Conservation (phyloP, 345 rosid genomes). For the Citrus unshiu region DNA sequence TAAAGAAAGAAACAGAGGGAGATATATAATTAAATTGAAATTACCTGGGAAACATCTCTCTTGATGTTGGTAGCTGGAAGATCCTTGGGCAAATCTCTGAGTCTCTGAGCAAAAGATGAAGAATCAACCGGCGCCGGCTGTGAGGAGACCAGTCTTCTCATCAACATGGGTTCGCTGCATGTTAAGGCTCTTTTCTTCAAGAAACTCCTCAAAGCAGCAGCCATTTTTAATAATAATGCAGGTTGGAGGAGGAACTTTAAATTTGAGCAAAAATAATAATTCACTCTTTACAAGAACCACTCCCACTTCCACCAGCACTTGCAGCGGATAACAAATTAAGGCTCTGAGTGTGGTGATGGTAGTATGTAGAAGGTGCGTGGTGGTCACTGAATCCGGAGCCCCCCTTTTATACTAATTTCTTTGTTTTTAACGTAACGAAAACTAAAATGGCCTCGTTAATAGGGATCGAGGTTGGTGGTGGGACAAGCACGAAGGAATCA, state of each 20-base stretch:
- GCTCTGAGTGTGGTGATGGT: too few relatives aligned
- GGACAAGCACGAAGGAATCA: not conserved
- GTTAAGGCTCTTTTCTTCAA: constrained; percentile 36
- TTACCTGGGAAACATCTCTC: constrained; percentile 60
- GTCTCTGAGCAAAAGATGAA: constrained; percentile 56
- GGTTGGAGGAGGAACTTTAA: not conserved
- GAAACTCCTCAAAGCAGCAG: constrained; percentile 37
- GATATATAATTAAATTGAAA: not conserved
- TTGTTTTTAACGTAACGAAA: too few relatives aligned
- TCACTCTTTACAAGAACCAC: too few relatives aligned
- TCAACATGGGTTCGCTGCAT: constrained; percentile 15
- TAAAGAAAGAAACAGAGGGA: not conserved
- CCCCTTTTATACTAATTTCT: too few relatives aligned
- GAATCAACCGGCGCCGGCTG: constrained; percentile 27
- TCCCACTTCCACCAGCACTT: not conserved
- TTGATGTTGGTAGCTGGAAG: constrained; percentile 64
- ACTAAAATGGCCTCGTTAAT: not conserved
- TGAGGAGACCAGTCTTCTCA: constrained; percentile 45
- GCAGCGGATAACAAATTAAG: not conserved
- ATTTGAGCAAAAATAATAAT: too few relatives aligned
- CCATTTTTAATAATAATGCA: constrained; percentile 33
- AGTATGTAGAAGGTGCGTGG: not conserved
- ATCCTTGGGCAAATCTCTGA: constrained; percentile 71
- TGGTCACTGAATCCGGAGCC: too few relatives aligned
- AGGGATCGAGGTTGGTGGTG: not conserved